Evolutionary conservation across 257 asterid species (phyloP).

Genomic region (Lavandula angustifolia): DNA sequence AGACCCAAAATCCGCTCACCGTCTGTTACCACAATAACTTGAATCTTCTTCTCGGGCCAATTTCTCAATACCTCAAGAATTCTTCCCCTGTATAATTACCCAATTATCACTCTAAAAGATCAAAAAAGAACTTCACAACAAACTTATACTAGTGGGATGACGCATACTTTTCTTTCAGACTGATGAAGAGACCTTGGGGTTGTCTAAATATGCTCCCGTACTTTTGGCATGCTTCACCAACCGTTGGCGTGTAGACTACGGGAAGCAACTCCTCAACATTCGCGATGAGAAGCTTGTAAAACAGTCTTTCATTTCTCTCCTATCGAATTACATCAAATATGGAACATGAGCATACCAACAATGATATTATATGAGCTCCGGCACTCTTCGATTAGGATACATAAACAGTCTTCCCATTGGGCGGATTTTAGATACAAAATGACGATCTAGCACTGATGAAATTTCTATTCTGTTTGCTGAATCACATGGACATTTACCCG

Average conservation of each 20-base stretch:
- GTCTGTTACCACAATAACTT: slow-evolving; percentile 94
- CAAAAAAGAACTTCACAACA: slow-evolving; percentile 14
- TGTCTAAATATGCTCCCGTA: slow-evolving; percentile 95
- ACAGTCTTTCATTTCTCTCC: slow-evolving; percentile 90
- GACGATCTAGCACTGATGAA: no score
- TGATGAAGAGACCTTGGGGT: slow-evolving; percentile 98
- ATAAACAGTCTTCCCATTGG: neutral
- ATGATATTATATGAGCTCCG: neutral
- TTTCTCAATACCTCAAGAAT: slow-evolving; percentile 90
- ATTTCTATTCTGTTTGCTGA: no score
- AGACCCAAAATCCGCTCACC: slow-evolving; percentile 99
- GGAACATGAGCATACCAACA: slow-evolving; percentile 1
- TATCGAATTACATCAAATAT: slow-evolving; percentile 31
- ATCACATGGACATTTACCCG: no score
- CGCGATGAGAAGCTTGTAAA: slow-evolving; percentile 92
- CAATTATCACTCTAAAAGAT: slow-evolving; percentile 28
- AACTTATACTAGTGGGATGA: neutral
- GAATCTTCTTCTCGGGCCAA: slow-evolving; percentile 98
- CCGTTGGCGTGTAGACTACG: slow-evolving; percentile 98
- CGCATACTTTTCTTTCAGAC: slow-evolving; percentile 87
- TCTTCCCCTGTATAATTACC: slow-evolving; percentile 66
- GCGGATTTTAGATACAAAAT: neutral
- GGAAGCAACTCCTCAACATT: slow-evolving; percentile 98
- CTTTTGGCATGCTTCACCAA: slow-evolving; percentile 98
- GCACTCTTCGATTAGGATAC: no score